Evolutionary conservation across 345 rosid genomes (phyloP), one percentile per base, ranked within the genome.

Genomic region (Eucalyptus virginea): DNA sequence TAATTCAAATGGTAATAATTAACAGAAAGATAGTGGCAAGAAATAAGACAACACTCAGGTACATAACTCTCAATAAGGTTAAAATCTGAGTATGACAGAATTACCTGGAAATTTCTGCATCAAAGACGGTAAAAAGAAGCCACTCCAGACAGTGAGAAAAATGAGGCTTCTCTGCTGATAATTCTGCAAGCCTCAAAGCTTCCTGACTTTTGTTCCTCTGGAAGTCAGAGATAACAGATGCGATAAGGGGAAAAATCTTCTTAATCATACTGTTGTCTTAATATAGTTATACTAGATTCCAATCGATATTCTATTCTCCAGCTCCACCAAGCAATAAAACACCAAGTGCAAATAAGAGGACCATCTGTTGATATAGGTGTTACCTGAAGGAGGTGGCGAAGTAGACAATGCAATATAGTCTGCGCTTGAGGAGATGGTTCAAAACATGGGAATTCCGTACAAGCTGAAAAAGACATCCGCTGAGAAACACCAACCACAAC

Each of bases 381-480:
- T 94, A 96, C 99, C 99, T 98, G 99, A 93, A 98, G 98, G 91
- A 98, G 98, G 91, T 98, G 99, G n/a, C 99, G 92, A 48, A 98
- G 98, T 30, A 98, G 93, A 93, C 99, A 98, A 93, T 98, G 99
- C 91, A 98, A 90, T 94, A 98, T 96, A 86, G 99, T 97, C 93
- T 98, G 99, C 67, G 98, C 98, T 92, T 98, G 99, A 89, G 99
- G 99, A 93, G 98, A 93, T 87, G 99, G 99, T 92, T 98, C 98
- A 92, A 98, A 98, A 93, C 99, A 96, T 3, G 99, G 98, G 91
- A 98, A 98, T 91, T 98, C 99, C 47, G 99, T 96, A 91, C 98
- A 94, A 81, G 99, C 98, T n/a, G 98, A 95, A 95, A 97, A 97
- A 49, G 98, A 98, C 97, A 98, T 90, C 92, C 99, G 95, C 91